A percentile compares a stretch with the other conserved stretches of the same genome.
phyloP scores from a whole-genome alignment of 306 rosid species.

The Phaseolus lunatus region DNA sequence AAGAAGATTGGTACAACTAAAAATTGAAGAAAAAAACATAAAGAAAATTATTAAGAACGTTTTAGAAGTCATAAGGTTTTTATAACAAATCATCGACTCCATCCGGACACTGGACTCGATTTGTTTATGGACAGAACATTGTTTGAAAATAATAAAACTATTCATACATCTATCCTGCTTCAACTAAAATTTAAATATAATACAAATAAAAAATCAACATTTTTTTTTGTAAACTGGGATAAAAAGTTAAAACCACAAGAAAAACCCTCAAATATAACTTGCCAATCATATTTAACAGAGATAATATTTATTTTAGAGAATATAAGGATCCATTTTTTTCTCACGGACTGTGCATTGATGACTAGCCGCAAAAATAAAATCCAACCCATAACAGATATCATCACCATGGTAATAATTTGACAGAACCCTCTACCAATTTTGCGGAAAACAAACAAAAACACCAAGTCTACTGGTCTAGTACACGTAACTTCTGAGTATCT shows the following conservation, averaged over 20 bases:
- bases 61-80: too few relatives aligned
- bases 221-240: background rate
- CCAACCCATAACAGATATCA: constrained; percentile 13
- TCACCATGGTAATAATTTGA: constrained; percentile 2
- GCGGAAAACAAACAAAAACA: background rate
- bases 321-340: constrained; percentile 14
- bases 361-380: constrained; percentile 33
- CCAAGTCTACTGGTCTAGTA: background rate
- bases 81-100: too few relatives aligned
- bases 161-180: background rate
- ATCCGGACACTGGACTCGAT: background rate
- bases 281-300: background rate
- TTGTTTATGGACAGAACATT: background rate
- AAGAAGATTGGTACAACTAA: too few relatives aligned
- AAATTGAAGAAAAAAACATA: too few relatives aligned
- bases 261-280: background rate
- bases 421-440: constrained; percentile 31
- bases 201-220: background rate
- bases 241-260: background rate
- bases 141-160: background rate
- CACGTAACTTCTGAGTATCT: constrained; percentile 43
- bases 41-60: too few relatives aligned
- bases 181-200: background rate
- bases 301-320: background rate
- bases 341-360: constrained; percentile 16